Base-by-base conservation (phyloP, 2,329 filamentous ascomycete genomes). In the Allantophomopsis cytisporea region DNA sequence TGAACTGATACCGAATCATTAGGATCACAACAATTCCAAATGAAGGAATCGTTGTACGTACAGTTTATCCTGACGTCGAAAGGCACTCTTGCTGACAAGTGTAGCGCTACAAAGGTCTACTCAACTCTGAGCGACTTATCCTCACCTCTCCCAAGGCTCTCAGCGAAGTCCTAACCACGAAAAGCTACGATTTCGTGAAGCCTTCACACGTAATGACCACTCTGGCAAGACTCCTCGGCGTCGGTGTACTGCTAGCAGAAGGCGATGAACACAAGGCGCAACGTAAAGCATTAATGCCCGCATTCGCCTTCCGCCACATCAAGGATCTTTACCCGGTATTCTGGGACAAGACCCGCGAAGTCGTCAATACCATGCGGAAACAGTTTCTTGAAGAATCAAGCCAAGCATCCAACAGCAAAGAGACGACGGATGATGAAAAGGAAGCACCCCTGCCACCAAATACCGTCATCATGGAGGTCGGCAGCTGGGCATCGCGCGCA, bases 241-340 rank as follows among this genome's bases (percentile, higher is more conserved):
- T 79, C 11, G 83, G 83, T 8, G 63, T 89, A 12, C 60, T 95
- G 31, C 64, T 95, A 10, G 83, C 85, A 2, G 88, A 95, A 59
- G 88, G 88, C n/a, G 83, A 93, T 11, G 83, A 88, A 51, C 89
- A 95, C 58, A 91, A 82, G 62, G 64, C 73, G 50, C 83, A 87
- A 61, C 72, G 88, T 36, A 87, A 83, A 55, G 77, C 80, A 42
- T 71, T 94, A 14, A 75, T 80, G 62, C 86, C 86, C 0, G 83
- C 85, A 2, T 94, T 94, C 57, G 70, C 77, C n/a, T 93, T 85
- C 53, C 73, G 86, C 16, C 83, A 93, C 51, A 67, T 94, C 55
- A 93, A 91, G 54, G 73, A 89, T 43, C 63, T 94, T 12, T 91
- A 93, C 50, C 80, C 85, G 0, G 62, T 82, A 5, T 94, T 95